Base-by-base conservation (phyloP, 768 basidiomycete genomes). In the Mycena rebaudengoi region DNA sequence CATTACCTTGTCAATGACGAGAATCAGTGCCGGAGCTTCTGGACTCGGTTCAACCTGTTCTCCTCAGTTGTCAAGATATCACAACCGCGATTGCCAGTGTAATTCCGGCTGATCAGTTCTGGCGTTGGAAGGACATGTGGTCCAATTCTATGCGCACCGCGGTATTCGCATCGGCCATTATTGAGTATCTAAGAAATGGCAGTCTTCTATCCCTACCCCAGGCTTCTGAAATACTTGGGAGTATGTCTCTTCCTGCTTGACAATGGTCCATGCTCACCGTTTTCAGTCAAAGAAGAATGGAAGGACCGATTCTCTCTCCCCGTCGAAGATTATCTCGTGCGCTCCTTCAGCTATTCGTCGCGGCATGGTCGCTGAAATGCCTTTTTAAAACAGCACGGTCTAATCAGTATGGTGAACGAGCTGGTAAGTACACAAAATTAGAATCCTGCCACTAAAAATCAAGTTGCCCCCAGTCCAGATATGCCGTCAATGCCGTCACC, bases 101-200 rank as follows among this genome's bases (percentile, higher is more conserved):
- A 30, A 79, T 92, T 25, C 92, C 92, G 28, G 80, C 80, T 29
- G 86, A 90, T 67, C 90, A 93, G 66, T 88, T 91, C 64, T 94
- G 92, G 92, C 82, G 87, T 58, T 94, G 90, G 90, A 92, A 91
- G 73, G 91, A 93, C 25, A 86, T 91, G 86, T 94, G 92, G 92
- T 82, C 85, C 1, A 87, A 86, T 69, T 88, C 90, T 4, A 73
- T 94, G 35, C 83, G 92, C 58, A 84, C 83, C 18, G 86, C 86
- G 12, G 81, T 93, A 1, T 94, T 90, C 69, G 82, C 85, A 39
- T 87, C 86, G 1, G 85, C 88, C 18, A 74, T 94, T 32, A 80
- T 88, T 13, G 85, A 90, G 70, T 95, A 89, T 70, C 80, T 95
- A 7, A 79, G 82, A 5, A 81, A 70, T 33, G 83, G 90, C 25